Conservation (phyloP, 2,329 filamentous ascomycete species). For the Dothiorella sarmentorum region DNA sequence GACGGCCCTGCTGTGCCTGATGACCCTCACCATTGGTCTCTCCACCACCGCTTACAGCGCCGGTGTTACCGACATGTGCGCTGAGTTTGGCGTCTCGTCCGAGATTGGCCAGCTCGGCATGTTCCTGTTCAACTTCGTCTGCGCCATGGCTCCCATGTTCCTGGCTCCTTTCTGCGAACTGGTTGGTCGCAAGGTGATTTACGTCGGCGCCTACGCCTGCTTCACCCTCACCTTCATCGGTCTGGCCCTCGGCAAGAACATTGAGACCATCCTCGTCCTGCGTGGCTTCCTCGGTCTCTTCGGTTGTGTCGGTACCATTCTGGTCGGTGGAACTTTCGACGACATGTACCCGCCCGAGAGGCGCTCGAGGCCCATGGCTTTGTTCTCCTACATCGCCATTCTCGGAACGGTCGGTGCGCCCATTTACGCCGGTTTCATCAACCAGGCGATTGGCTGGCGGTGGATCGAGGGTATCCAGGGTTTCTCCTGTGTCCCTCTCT, state of each 20-base stretch:
- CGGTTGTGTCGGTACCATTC: slow-evolving; percentile 49
- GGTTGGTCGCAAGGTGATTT: slow-evolving; percentile 47
- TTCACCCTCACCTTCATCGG: slow-evolving; percentile 50
- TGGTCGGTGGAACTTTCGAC: slow-evolving; percentile 50
- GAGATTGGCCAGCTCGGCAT: slow-evolving; percentile 49
- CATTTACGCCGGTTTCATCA: slow-evolving; percentile 54
- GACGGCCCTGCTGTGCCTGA: slow-evolving; percentile 47
- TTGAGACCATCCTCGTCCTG: slow-evolving; percentile 47
- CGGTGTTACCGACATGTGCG: slow-evolving; percentile 46
- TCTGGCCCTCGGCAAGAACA: slow-evolving; percentile 47
- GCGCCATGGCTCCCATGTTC: slow-evolving; percentile 47
- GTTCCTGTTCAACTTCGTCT: slow-evolving; percentile 50
- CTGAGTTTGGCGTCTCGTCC: slow-evolving; percentile 42
- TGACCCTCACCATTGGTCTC: slow-evolving; percentile 54
- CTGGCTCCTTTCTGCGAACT: slow-evolving; percentile 51
- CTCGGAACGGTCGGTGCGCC: slow-evolving; percentile 52
- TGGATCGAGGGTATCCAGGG: slow-evolving; percentile 55
- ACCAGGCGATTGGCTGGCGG: slow-evolving; percentile 51
- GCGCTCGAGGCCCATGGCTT: slow-evolving; percentile 47
- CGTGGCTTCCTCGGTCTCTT: slow-evolving; percentile 49
- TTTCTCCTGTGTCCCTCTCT: slow-evolving; percentile 49
- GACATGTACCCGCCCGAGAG: slow-evolving; percentile 49
- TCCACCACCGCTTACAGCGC: slow-evolving; percentile 54
- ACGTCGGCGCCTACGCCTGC: slow-evolving; percentile 45
- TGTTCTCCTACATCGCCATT: slow-evolving; percentile 50